phyloP scores from a whole-genome alignment of 495 filamentous ascomycete species.

The Penicillium egyptiacum region DNA sequence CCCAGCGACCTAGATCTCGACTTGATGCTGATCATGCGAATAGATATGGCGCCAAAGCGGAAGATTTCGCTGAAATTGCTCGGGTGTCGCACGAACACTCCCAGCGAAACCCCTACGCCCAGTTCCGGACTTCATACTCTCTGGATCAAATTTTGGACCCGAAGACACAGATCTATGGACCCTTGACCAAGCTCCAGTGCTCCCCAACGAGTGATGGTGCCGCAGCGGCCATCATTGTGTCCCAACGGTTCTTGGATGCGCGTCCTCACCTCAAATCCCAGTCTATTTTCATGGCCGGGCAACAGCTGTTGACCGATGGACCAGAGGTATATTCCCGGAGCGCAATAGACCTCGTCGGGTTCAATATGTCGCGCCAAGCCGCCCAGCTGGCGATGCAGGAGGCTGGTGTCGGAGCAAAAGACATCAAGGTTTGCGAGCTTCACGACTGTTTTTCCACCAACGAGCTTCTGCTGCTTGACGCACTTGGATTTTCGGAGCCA shows the following conservation, averaged over 20 bases:
- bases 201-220: constrained; percentile 91
- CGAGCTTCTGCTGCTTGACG: constrained; percentile 83
- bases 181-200: constrained; percentile 73
- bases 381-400: constrained; percentile 67
- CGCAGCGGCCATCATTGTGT: constrained; percentile 84
- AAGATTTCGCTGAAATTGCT: constrained; percentile 84
- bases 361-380: constrained; percentile 74
- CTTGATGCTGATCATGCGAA: constrained; percentile 22
- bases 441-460: constrained; percentile 97
- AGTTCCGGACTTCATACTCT: constrained; percentile 87
- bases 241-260: constrained; percentile 77
- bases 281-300: constrained; percentile 83
- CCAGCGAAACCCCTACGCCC: constrained; percentile 82
- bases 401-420: constrained; percentile 62
- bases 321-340: constrained; percentile 68
- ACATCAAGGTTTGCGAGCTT: constrained; percentile 82
- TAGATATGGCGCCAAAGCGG: constrained; percentile 64
- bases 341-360: constrained; percentile 84
- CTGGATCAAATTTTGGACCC: constrained; percentile 76
- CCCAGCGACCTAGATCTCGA: background rate
- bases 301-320: constrained; percentile 78
- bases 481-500: constrained; percentile 67
- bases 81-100: constrained; percentile 80
- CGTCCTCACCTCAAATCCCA: constrained; percentile 74
- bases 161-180: constrained; percentile 66